These are phyloP conservation scores for Xerocomus spinulosus DNA, from an alignment of 768 basidiomycete species.

Conservation along the genomic window DNA sequence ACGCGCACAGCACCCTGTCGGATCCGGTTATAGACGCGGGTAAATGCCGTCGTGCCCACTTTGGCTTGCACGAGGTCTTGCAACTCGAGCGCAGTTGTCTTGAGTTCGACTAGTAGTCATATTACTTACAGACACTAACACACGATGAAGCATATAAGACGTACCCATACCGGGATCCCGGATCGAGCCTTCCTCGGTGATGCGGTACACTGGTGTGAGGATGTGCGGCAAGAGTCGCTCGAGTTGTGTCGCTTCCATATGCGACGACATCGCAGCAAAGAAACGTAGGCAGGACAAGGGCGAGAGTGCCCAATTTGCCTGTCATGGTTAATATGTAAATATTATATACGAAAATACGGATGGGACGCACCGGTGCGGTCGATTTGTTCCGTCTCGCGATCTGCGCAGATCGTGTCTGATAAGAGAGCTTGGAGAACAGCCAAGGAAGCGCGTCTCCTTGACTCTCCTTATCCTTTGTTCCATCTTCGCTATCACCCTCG, in stretches of 20 bases:
- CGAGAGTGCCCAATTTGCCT: slow-evolving; percentile 83
- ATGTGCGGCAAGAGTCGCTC: slow-evolving; percentile 79
- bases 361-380: slow-evolving; percentile 38
- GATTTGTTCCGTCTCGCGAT: slow-evolving; percentile 61
- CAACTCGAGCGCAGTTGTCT: slow-evolving; percentile 73
- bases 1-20: slow-evolving; percentile 64
- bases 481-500: slow-evolving; percentile 16
- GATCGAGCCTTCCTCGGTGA: slow-evolving; percentile 83
- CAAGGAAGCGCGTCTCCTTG: slow-evolving; percentile 67
- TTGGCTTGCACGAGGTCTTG: slow-evolving; percentile 83
- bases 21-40: slow-evolving; percentile 72
- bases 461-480: background rate
- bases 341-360: background rate
- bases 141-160: slow-evolving; percentile 18
- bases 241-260: slow-evolving; percentile 55
- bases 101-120: slow-evolving; percentile 66
- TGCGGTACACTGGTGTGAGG: slow-evolving; percentile 79
- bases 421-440: slow-evolving; percentile 93
- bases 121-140: background rate
- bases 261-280: slow-evolving; percentile 87
- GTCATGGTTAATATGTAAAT: slow-evolving; percentile 3
- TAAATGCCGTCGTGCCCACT: slow-evolving; percentile 85
- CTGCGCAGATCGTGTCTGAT: slow-evolving; percentile 73
- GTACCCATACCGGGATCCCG: slow-evolving; percentile 74
- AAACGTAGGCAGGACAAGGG: slow-evolving; percentile 79